Evolutionary conservation across 768 basidiomycete genomes (phyloP).

Genomic region (Pleurotus tuoliensis): DNA sequence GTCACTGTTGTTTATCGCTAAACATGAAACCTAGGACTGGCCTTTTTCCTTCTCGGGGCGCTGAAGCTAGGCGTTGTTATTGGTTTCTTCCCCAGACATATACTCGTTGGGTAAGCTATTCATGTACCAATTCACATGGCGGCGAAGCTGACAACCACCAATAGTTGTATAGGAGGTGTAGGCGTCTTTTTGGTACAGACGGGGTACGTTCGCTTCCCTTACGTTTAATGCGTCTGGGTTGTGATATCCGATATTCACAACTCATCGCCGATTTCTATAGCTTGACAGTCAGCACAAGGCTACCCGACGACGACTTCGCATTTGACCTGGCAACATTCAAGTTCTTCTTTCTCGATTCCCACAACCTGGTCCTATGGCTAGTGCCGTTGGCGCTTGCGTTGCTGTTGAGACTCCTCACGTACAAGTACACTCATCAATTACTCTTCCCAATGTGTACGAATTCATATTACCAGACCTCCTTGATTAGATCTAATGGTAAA

Average conservation of each 20-base stretch:
- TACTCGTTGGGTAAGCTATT: conserved; percentile 78
- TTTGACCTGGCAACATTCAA: conserved; percentile 63
- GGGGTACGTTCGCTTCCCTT: conserved; percentile 45
- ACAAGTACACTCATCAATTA: conserved; percentile 79
- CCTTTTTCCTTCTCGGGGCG: conserved; percentile 84
- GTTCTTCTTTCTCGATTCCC: conserved; percentile 60
- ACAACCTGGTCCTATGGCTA: conserved; percentile 73
- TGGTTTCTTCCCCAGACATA: conserved; percentile 95
- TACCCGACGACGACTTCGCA: conserved; percentile 74
- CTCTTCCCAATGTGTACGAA: conserved; percentile 84
- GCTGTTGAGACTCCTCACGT: conserved; percentile 75
- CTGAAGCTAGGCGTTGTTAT: conserved; percentile 82
- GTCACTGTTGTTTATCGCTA: too few species aligned
- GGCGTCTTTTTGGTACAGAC: conserved; percentile 90
- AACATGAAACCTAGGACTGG: conserved; percentile 42
- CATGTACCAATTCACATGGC: neutral
- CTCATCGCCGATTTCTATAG: conserved; percentile 27
- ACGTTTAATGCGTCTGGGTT: neutral
- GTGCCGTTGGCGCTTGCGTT: conserved; percentile 76
- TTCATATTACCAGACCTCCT: neutral
- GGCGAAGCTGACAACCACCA: neutral
- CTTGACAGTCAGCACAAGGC: conserved; percentile 78
- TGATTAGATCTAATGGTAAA: too few species aligned
- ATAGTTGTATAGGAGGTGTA: conserved; percentile 86
- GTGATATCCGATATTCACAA: neutral